These are phyloP conservation scores for Xylaria sp. DNA, from an alignment of 2,329 filamentous ascomycete species.

Conservation along the genomic window DNA sequence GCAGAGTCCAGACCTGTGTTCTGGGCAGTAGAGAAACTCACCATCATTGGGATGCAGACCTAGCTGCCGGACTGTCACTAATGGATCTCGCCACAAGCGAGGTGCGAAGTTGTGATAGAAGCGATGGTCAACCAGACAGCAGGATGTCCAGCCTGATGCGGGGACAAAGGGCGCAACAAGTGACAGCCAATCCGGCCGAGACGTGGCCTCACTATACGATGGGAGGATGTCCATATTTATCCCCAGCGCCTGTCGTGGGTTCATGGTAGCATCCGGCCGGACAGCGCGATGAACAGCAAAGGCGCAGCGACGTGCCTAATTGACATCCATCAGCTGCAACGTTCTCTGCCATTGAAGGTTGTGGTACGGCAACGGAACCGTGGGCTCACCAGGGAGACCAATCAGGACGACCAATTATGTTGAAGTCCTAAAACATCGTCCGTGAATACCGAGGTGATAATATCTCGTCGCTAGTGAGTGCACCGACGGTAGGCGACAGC, in stretches of 20 bases:
- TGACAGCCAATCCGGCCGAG: constrained; percentile 54
- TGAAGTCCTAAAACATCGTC: background rate
- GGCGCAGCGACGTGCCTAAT: constrained; percentile 27
- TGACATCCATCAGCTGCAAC: constrained; percentile 25
- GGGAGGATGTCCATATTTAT: constrained; percentile 49
- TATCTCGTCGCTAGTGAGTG: background rate
- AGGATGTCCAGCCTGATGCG: constrained; percentile 48
- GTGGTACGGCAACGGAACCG: constrained; percentile 19
- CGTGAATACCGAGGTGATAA: background rate
- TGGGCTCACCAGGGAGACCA: constrained; percentile 12
- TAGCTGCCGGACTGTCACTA: constrained; percentile 46
- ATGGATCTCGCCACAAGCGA: constrained; percentile 58
- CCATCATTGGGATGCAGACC: constrained; percentile 53
- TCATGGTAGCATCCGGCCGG: constrained; percentile 20
- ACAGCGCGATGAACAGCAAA: constrained; percentile 4
- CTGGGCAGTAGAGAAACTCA: constrained; percentile 30
- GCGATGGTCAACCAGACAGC: constrained; percentile 55
- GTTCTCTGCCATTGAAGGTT: constrained; percentile 18
- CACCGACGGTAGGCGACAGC: background rate
- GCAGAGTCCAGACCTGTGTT: background rate
- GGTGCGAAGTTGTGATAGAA: constrained; percentile 58
- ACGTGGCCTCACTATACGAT: constrained; percentile 58
- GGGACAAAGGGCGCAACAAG: constrained; percentile 53
- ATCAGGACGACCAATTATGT: constrained; percentile 4
- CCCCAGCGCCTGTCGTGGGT: constrained; percentile 11